A percentile compares a stretch with the other conserved stretches of the same genome.
Conservation (phyloP, 768 basidiomycete genomes). For the Naematelia encephala region DNA sequence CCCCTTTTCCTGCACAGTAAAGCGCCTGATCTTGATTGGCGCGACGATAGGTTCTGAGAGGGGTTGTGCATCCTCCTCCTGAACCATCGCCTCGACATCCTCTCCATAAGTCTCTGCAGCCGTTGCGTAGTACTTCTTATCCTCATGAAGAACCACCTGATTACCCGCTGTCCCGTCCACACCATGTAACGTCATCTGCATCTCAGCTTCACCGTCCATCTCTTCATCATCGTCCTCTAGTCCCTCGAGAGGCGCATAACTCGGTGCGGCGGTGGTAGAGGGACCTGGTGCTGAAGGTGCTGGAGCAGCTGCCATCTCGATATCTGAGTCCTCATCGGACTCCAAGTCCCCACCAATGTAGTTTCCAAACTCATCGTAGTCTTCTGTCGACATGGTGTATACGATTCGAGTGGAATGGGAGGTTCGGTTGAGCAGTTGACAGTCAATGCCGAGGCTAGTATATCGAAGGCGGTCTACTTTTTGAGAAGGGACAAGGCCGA, state of each 20-base stretch:
- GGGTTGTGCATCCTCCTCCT: slow-evolving; percentile 96
- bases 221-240: slow-evolving; percentile 64
- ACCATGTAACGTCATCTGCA: slow-evolving; percentile 44
- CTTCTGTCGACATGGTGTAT: slow-evolving; percentile 50
- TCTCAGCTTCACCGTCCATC: slow-evolving; percentile 50
- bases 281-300: slow-evolving; percentile 29
- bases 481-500: too few species aligned
- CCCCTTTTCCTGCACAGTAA: slow-evolving; percentile 90
- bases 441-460: too few species aligned
- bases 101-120: slow-evolving; percentile 87
- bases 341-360: slow-evolving; percentile 94
- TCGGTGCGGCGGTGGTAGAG: slow-evolving; percentile 47
- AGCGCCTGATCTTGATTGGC: slow-evolving; percentile 90
- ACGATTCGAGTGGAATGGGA: neutral
- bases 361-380: slow-evolving; percentile 75
- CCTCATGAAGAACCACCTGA: slow-evolving; percentile 74
- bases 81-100: slow-evolving; percentile 92
- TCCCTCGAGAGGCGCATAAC: slow-evolving; percentile 68
- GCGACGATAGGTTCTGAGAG: slow-evolving; percentile 92
- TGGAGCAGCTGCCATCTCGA: slow-evolving; percentile 50
- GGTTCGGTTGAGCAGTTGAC: neutral
- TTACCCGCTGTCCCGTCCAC: slow-evolving; percentile 47
- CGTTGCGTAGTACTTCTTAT: slow-evolving; percentile 96
- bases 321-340: slow-evolving; percentile 62
- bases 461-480: too few species aligned